phyloP scores from a whole-genome alignment of 1,139 yeast genomes.

The Saccharomyces hybrid region DNA sequence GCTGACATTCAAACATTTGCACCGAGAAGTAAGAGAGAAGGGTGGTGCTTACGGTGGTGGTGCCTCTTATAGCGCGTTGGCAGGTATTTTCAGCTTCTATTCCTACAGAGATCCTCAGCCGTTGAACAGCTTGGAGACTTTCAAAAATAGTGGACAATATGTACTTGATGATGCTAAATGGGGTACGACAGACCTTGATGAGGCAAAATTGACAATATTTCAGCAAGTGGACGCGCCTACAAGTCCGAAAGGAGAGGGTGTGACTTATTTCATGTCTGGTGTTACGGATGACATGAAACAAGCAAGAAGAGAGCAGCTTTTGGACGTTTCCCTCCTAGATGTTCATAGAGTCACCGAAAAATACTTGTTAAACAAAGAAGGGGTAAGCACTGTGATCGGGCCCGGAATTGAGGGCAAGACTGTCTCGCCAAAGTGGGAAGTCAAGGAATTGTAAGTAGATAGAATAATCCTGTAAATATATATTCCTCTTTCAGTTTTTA shows the following conservation, averaged over 20 bases:
- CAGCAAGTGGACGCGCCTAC: slow-evolving; percentile 89
- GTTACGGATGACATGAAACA: slow-evolving; percentile 78
- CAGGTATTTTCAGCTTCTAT: slow-evolving; percentile 73
- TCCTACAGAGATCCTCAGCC: slow-evolving; percentile 95
- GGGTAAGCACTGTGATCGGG: slow-evolving; percentile 23
- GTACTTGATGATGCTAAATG: slow-evolving; percentile 45
- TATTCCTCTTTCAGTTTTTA: not conserved
- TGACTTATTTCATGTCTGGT: slow-evolving; percentile 55
- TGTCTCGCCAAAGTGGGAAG: slow-evolving; percentile 11
- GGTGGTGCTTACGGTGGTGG: slow-evolving; percentile 99
- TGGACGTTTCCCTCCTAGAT: slow-evolving; percentile 58
- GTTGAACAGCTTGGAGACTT: slow-evolving; percentile 54
- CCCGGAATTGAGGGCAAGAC: slow-evolving; percentile 12
- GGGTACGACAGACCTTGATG: slow-evolving; percentile 62
- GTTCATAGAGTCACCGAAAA: slow-evolving; percentile 32
- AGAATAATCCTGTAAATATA: not conserved
- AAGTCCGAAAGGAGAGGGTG: slow-evolving; percentile 74
- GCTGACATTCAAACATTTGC: slow-evolving; percentile 75
- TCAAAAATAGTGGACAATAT: slow-evolving; percentile 49
- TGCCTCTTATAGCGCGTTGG: slow-evolving; percentile 70
- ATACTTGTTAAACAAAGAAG: slow-evolving; percentile 7
- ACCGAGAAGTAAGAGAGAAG: slow-evolving; percentile 84
- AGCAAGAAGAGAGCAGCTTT: slow-evolving; percentile 62
- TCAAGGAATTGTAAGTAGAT: slow-evolving; percentile 4
- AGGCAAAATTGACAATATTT: slow-evolving; percentile 84